Percentiles rank a stretch among this genome's conserved stretches.
phyloP scores from a whole-genome alignment of 345 rosid species.

The Lumnitzera littorea region DNA sequence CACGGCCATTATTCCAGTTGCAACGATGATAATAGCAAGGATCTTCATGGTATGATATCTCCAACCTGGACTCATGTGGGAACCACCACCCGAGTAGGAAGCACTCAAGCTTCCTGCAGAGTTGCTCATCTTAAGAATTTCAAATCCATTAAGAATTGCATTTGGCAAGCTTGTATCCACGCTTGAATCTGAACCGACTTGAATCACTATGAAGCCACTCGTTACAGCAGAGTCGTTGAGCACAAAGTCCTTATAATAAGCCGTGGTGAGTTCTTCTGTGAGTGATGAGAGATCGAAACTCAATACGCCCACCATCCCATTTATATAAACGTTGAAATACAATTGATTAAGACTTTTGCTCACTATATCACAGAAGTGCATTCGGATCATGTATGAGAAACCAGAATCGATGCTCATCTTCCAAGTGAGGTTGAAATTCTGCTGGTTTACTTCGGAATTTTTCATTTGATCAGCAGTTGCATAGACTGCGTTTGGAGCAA shows the following conservation, averaged over 20 bases:
- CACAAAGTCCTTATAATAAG: slow-evolving; percentile 53
- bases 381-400: slow-evolving; percentile 51
- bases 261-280: slow-evolving; percentile 37
- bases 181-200: slow-evolving; percentile 48
- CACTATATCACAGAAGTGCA: slow-evolving; percentile 80
- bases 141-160: slow-evolving; percentile 72
- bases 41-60: slow-evolving; percentile 34
- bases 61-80: slow-evolving; percentile 13
- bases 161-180: slow-evolving; percentile 30
- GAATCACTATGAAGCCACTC: slow-evolving; percentile 48
- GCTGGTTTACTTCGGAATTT: slow-evolving; percentile 31
- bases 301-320: slow-evolving; percentile 30
- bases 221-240: slow-evolving; percentile 35
- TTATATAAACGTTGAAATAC: slow-evolving; percentile 57
- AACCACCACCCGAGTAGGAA: slow-evolving; percentile 27
- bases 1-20: slow-evolving; percentile 38
- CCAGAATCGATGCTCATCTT: slow-evolving; percentile 41
- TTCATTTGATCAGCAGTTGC: slow-evolving; percentile 47
- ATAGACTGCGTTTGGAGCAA: slow-evolving; percentile 58
- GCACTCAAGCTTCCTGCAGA: slow-evolving; percentile 51
- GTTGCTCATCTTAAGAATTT: slow-evolving; percentile 70
- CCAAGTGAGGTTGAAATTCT: slow-evolving; percentile 85
- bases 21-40: slow-evolving; percentile 43
- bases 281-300: slow-evolving; percentile 48
- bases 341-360: slow-evolving; percentile 58